phyloP scores from a whole-genome alignment of 106 monocot species.

The Alisma plantagoaquatica region DNA sequence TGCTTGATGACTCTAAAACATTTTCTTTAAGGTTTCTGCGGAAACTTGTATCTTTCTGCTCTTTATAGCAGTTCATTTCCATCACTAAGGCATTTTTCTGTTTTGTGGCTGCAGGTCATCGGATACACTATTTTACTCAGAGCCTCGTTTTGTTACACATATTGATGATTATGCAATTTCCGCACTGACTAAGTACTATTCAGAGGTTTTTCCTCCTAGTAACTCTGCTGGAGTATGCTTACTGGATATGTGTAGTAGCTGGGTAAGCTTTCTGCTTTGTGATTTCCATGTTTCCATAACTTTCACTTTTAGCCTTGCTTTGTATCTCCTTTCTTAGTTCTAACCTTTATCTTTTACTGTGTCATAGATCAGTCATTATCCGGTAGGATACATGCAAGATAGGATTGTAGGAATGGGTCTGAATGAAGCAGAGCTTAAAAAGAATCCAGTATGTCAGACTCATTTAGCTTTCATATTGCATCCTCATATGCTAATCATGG shows the following conservation, averaged over 20 bases:
- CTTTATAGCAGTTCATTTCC: too few species aligned
- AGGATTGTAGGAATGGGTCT: slow-evolving; percentile 89
- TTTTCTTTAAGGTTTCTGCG: too few species aligned
- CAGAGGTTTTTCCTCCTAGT: slow-evolving; percentile 61
- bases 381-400: slow-evolving; percentile 74
- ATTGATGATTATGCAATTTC: slow-evolving; percentile 79
- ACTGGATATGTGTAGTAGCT: slow-evolving; percentile 86
- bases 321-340: not conserved
- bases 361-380: slow-evolving; percentile 83
- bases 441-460: slow-evolving; percentile 39
- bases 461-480: not conserved
- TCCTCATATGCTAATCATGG: not conserved
- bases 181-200: slow-evolving; percentile 84
- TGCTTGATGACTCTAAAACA: too few species aligned
- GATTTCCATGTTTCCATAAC: not conserved
- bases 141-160: slow-evolving; percentile 89
- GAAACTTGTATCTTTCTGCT: too few species aligned
- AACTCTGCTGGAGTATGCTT: slow-evolving; percentile 67
- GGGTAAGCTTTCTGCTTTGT: slow-evolving; percentile 37
- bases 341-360: too few species aligned
- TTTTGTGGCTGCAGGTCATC: slow-evolving; percentile 67
- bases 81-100: too few species aligned
- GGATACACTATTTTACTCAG: slow-evolving; percentile 67
- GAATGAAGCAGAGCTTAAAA: slow-evolving; percentile 88
- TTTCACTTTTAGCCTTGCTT: not conserved